Percentiles rank a stretch among this genome's conserved stretches.
These are phyloP conservation scores for Globisporangium nodosum DNA, from an alignment of 352 stramenopile genomes.

Conservation along the genomic window DNA sequence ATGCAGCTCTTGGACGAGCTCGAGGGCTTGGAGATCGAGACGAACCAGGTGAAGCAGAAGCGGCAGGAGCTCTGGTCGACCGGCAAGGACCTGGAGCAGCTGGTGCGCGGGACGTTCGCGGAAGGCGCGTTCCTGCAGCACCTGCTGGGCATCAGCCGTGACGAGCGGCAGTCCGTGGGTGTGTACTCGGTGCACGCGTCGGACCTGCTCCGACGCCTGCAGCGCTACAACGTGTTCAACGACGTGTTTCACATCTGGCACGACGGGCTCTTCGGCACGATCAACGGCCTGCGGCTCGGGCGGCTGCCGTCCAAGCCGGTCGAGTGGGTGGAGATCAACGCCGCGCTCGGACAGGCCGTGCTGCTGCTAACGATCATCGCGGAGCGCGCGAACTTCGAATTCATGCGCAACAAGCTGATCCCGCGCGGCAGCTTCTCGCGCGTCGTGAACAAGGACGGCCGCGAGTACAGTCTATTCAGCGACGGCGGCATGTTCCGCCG, in stretches of 20 bases:
- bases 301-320: slow-evolving; percentile 75
- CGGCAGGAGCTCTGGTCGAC: slow-evolving; percentile 70
- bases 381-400: slow-evolving; percentile 74
- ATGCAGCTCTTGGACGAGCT: slow-evolving; percentile 43
- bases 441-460: slow-evolving; percentile 82
- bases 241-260: slow-evolving; percentile 92
- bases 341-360: slow-evolving; percentile 78
- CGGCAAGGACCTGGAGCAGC: slow-evolving; percentile 58
- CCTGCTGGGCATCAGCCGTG: slow-evolving; percentile 56
- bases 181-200: slow-evolving; percentile 78
- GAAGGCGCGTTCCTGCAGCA: slow-evolving; percentile 78
- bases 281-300: slow-evolving; percentile 84
- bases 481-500: slow-evolving; percentile 85
- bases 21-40: slow-evolving; percentile 53
- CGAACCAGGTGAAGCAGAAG: slow-evolving; percentile 41
- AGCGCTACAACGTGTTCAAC: slow-evolving; percentile 88
- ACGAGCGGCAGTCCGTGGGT: slow-evolving; percentile 70
- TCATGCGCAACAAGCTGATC: slow-evolving; percentile 77
- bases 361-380: slow-evolving; percentile 82
- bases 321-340: slow-evolving; percentile 90
- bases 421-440: slow-evolving; percentile 82
- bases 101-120: slow-evolving; percentile 65
- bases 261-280: slow-evolving; percentile 84
- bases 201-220: slow-evolving; percentile 69
- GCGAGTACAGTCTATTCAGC: slow-evolving; percentile 75